A percentile compares a stretch with the other conserved stretches of the same genome.
These are phyloP conservation scores for Pythium periplocum DNA, from an alignment of 352 stramenopile species.

Conservation along the genomic window DNA sequence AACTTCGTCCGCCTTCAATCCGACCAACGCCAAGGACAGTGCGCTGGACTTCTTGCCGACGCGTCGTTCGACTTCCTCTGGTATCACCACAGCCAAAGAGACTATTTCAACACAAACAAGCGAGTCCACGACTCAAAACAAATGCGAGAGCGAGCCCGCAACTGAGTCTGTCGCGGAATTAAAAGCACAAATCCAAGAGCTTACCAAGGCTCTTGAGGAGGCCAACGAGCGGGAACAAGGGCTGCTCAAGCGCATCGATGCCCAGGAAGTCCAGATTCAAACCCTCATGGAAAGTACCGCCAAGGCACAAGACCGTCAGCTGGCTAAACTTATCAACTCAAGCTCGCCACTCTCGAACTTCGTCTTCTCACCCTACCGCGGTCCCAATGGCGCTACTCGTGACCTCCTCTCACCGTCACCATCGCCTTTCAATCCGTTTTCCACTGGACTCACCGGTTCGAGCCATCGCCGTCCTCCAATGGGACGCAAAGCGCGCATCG, in stretches of 20 bases:
- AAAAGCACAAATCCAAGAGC: conserved; percentile 14
- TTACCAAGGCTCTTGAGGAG: conserved; percentile 20
- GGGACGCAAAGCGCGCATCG: conserved; percentile 14
- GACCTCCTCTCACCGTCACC: conserved; percentile 12
- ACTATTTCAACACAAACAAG: neutral
- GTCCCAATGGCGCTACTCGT: conserved; percentile 9
- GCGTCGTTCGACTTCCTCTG: neutral
- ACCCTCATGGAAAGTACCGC: conserved; percentile 9
- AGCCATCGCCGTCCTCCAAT: conserved; percentile 14
- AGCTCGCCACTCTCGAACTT: conserved; percentile 21
- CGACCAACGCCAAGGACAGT: conserved; percentile 19
- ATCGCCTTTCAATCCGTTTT: conserved; percentile 20
- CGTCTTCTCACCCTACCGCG: conserved; percentile 17
- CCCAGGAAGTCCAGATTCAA: conserved; percentile 21
- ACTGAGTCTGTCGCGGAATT: conserved; percentile 7
- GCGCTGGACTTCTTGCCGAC: conserved; percentile 8
- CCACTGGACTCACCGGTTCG: conserved; percentile 6
- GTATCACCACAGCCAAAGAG: no score
- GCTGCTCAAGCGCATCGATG: conserved; percentile 19
- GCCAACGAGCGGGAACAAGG: conserved; percentile 16
- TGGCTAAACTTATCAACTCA: conserved; percentile 11
- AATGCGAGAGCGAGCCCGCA: neutral
- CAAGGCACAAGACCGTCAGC: no score
- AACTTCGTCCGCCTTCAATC: conserved; percentile 15
- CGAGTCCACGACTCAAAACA: no score